These are phyloP conservation scores for Isoetes taiwanensis DNA, from an alignment of 75 land plant genomes.

Conservation along the genomic window DNA sequence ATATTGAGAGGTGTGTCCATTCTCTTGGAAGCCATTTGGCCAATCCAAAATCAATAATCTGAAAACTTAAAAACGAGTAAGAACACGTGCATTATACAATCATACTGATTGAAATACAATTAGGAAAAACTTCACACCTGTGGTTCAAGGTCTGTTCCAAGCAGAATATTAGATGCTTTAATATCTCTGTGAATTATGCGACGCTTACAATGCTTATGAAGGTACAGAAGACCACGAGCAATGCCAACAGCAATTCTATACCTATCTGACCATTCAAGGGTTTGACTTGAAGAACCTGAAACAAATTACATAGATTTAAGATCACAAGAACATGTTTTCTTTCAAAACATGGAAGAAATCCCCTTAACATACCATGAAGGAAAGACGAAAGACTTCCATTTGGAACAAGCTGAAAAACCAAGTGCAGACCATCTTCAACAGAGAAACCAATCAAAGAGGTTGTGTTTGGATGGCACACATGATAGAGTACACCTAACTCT, in stretches of 20 bases:
- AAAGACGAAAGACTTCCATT: neutral
- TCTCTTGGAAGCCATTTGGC: conserved; percentile 78
- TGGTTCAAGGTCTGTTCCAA: neutral
- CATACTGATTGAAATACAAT: neutral
- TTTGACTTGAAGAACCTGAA: neutral
- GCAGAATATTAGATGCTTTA: neutral
- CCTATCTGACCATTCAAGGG: neutral
- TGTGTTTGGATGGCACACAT: conserved; percentile 2
- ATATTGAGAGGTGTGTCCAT: conserved; percentile 60
- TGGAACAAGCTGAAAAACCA: neutral
- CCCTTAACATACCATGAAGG: conserved; percentile 5
- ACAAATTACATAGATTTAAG: no score
- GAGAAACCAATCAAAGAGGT: conserved; percentile 1
- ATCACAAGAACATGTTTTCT: no score
- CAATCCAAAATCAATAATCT: conserved; percentile 90
- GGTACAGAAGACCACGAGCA: conserved; percentile 4
- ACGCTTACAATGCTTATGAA: neutral
- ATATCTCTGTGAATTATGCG: conserved; percentile 4
- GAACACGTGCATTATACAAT: neutral
- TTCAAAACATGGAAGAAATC: no score
- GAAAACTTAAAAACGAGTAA: neutral
- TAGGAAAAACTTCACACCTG: neutral
- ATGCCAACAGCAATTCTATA: neutral
- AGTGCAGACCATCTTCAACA: neutral
- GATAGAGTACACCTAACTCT: neutral